Percentiles rank a stretch among this genome's conserved stretches.
phyloP scores from a whole-genome alignment of 176 grass and related monocot species.

The Coix lacrymajobi region DNA sequence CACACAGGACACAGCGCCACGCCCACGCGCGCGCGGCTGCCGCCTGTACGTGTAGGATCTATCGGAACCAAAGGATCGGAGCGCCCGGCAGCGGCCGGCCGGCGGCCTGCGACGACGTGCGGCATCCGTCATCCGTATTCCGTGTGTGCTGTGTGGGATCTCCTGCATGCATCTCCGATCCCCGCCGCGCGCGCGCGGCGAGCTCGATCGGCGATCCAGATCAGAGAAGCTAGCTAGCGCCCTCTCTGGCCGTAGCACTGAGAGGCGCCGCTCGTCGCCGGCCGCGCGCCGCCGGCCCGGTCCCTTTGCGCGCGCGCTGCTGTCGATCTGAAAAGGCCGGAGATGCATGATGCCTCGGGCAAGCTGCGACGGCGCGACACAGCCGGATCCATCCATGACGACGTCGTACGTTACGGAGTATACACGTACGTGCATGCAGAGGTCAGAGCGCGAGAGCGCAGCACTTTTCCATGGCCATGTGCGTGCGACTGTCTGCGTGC shows the following conservation, averaged over 20 bases:
- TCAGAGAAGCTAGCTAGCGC: not conserved
- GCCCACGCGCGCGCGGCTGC: too few species aligned
- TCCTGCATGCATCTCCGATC: not conserved
- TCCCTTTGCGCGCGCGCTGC: not conserved
- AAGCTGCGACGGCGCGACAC: not conserved
- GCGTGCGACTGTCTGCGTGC: not conserved
- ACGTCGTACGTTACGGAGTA: not conserved
- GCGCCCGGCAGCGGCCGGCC: not conserved
- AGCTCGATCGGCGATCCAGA: not conserved
- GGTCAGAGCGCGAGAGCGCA: not conserved
- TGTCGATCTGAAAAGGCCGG: not conserved
- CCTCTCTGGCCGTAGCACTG: not conserved
- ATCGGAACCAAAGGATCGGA: not conserved
- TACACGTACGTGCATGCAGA: not conserved
- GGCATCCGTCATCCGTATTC: not conserved
- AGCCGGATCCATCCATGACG: conserved; percentile 12
- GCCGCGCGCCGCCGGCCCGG: not conserved
- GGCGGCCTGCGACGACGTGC: not conserved
- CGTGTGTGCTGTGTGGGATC: not conserved
- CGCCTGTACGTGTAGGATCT: too few species aligned
- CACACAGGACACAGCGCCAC: too few species aligned
- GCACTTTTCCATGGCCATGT: not conserved
- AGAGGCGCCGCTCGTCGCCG: conserved; percentile 9
- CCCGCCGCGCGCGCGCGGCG: not conserved
- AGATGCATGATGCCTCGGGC: not conserved